These are phyloP conservation scores for Thelonectria blattea DNA, from an alignment of 2,329 filamentous ascomycete species.

Conservation along the genomic window DNA sequence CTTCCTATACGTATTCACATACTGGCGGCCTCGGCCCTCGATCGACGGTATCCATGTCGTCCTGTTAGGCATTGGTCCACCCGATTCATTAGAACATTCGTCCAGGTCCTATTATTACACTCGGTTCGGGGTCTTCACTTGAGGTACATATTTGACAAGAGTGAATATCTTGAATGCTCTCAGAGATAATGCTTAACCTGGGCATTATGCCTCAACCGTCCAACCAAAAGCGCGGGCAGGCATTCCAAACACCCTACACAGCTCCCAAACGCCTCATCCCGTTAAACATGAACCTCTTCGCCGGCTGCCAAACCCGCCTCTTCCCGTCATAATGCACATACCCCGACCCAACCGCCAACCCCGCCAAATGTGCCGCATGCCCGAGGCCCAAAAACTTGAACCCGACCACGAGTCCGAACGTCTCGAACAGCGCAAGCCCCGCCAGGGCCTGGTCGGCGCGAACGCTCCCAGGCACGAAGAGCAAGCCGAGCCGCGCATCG, in stretches of 20 bases:
- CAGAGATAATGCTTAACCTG: too few relatives aligned
- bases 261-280: conserved; percentile 1
- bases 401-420: not conserved
- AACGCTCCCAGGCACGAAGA: not conserved
- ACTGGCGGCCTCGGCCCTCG: too few relatives aligned
- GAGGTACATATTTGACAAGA: too few relatives aligned
- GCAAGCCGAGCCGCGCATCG: not conserved
- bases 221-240: too few relatives aligned
- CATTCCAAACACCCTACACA: not conserved
- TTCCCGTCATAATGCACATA: conserved; percentile 11
- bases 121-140: too few relatives aligned
- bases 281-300: conserved; percentile 1
- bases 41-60: too few relatives aligned
- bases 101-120: too few relatives aligned
- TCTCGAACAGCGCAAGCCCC: not conserved
- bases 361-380: not conserved
- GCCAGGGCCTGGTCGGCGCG: not conserved
- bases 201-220: too few relatives aligned
- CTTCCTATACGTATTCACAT: too few relatives aligned
- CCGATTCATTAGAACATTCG: too few relatives aligned
- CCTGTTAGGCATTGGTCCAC: too few relatives aligned
- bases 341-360: conserved; percentile 3
- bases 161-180: too few relatives aligned
- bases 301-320: conserved; percentile 4
- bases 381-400: not conserved